phyloP scores from a whole-genome alignment of 805 yeast species.

The Candida ulmi region DNA sequence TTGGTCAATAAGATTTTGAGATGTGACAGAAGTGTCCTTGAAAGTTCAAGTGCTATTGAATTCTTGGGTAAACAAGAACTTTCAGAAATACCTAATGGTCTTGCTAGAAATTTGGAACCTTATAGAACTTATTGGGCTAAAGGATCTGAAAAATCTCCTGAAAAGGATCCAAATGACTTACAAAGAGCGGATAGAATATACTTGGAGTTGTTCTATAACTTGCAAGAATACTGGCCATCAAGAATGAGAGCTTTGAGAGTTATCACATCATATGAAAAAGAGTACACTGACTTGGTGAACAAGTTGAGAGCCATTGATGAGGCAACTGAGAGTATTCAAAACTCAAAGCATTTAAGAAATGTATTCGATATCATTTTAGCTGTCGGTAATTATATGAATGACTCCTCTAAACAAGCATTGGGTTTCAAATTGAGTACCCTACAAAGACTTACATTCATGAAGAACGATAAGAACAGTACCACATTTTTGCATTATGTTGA shows the following conservation, averaged over 20 bases:
- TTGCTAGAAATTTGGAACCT: conserved; percentile 56
- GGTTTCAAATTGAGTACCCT: conserved; percentile 70
- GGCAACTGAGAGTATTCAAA: conserved; percentile 47
- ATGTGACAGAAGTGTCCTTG: conserved; percentile 53
- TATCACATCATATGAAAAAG: conserved; percentile 54
- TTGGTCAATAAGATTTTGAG: conserved; percentile 47
- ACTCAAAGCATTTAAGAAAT: conserved; percentile 48
- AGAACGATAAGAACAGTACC: conserved; percentile 58
- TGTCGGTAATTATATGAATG: conserved; percentile 79
- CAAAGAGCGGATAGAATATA: conserved; percentile 69
- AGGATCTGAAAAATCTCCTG: conserved; percentile 34
- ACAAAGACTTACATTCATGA: conserved; percentile 64
- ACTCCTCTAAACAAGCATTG: conserved; percentile 54
- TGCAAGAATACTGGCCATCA: conserved; percentile 67
- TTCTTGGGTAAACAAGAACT: conserved; percentile 66
- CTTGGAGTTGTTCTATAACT: conserved; percentile 60
- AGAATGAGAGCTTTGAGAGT: conserved; percentile 59
- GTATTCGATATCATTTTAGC: conserved; percentile 63
- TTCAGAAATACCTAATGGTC: conserved; percentile 49
- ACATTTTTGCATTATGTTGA: conserved; percentile 75
- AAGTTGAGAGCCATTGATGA: conserved; percentile 55
- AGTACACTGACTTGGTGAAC: conserved; percentile 52
- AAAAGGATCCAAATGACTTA: conserved; percentile 49
- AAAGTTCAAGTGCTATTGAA: conserved; percentile 56
- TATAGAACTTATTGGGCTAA: conserved; percentile 47